Evolutionary conservation across 805 yeast genomes (phyloP).

Genomic region (Candida nemodendra): DNA sequence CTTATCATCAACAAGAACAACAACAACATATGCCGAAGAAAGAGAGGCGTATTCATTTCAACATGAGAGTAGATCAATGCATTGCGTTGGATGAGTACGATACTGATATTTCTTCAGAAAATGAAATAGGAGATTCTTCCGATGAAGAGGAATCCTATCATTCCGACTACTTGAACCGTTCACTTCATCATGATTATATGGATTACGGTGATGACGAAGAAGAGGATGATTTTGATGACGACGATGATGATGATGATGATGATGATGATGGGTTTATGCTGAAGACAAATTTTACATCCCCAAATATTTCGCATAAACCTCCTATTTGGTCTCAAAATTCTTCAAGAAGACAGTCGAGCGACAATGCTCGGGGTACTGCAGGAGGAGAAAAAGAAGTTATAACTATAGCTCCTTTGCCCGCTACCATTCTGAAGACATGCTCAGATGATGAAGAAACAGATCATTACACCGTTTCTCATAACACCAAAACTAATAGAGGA

Average conservation of each 20-base stretch:
- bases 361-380: conserved; percentile 1
- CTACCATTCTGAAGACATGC: conserved; percentile 81
- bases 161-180: conserved; percentile 3
- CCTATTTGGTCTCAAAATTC: conserved; percentile 18
- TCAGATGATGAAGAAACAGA: conserved; percentile 63
- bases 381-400: conserved; percentile 27
- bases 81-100: conserved; percentile 55
- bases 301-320: conserved; percentile 30
- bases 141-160: conserved; percentile 27
- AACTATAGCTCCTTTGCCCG: conserved; percentile 78
- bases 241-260: conserved; percentile 26
- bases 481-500: conserved; percentile 69
- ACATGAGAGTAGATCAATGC: conserved; percentile 93
- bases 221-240: conserved; percentile 20
- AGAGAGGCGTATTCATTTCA: conserved; percentile 83
- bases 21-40: conserved; percentile 25
- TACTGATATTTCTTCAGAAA: conserved; percentile 27
- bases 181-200: conserved; percentile 17
- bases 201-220: conserved; percentile 31
- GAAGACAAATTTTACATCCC: conserved; percentile 15
- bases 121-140: conserved; percentile 22
- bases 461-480: conserved; percentile 62
- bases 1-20: conserved; percentile 2
- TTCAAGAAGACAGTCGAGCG: conserved; percentile 11
- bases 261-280: conserved; percentile 29